Base-by-base conservation (phyloP, 176 grass and related monocot genomes). In the Zoysia japonica region DNA sequence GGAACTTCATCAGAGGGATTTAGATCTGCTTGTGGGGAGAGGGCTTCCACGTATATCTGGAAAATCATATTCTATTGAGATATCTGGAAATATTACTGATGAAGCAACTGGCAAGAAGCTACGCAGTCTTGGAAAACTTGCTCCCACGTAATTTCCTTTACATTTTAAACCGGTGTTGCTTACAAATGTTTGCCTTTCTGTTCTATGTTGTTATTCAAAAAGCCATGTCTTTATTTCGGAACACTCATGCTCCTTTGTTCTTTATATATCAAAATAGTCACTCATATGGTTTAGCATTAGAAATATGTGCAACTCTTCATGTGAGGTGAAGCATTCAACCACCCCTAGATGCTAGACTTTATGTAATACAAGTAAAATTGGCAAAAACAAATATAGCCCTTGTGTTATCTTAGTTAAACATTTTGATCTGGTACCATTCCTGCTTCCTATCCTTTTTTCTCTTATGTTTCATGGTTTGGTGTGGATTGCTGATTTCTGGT, bases 1-100 rank as follows among this genome's bases (percentile, higher is more conserved):
- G 87, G 96, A 98, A 86, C 96, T 98, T 73, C 88, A 93, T 68
- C 80, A 92, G 35, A 93, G 85, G 85, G 96, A 98, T 86, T 81
- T 95, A 50, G 83, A 78, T 44, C 80, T 98, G 67, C 86, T 98
- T 70, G 90, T 91, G 43, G 79, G 87, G 49, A 90, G 96, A 85
- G 96, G 96, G 20, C 81, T 98, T 36, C 90, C 90, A 48, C 74
- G 67, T 39, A 59, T 49, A 28, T 85, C 90, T 76, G 92, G 83
- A 28, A 87, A 67, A 61, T 88, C 92, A 53, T 98, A 98, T 66
- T 45, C 71, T 55, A 42, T 92, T 54, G 92, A 98, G 83, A 93
- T 89, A 73, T 91, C 96, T 12, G 96, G 96, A 75, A 91, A 94
- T 64, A 46, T 95, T 70, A 87, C 81, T 9, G 92, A 95, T 89